Conservation (phyloP, 2,329 filamentous ascomycete species). For the Diaporthe capsici region DNA sequence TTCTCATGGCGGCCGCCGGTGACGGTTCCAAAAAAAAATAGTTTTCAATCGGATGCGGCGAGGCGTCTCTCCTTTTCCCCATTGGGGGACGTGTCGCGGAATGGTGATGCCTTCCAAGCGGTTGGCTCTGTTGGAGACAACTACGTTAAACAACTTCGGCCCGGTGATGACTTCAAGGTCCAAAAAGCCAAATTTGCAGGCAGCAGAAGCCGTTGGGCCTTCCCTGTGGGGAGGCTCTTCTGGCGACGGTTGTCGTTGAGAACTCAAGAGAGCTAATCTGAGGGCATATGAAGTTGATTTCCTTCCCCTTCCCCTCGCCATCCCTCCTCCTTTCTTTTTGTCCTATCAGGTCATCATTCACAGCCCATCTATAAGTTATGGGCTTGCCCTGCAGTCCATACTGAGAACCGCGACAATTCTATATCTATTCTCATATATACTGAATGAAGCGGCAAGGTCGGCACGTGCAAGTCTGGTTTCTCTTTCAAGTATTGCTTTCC, state of each 20-base stretch:
- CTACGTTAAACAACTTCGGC: constrained; percentile 43
- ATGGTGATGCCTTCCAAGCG: constrained; percentile 10
- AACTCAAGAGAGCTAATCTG: constrained; percentile 60
- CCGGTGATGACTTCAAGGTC: constrained; percentile 55
- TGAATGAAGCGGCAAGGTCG: neutral
- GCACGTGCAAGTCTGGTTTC: neutral
- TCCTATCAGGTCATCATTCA: neutral
- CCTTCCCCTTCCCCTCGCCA: neutral
- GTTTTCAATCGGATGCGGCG: constrained; percentile 58
- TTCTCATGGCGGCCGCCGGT: constrained; percentile 43
- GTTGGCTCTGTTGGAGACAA: constrained; percentile 24
- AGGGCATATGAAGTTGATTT: constrained; percentile 47
- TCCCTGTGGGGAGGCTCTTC: constrained; percentile 28
- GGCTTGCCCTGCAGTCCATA: neutral
- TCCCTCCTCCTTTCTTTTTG: too few species aligned
- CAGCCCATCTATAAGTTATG: neutral
- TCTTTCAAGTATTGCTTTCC: neutral
- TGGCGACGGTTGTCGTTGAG: constrained; percentile 54
- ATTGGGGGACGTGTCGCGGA: neutral
- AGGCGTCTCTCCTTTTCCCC: neutral
- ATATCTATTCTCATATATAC: neutral
- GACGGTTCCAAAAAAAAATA: constrained; percentile 49
- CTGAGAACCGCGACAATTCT: too few species aligned
- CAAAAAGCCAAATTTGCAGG: constrained; percentile 60
- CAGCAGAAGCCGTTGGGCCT: constrained; percentile 48